Evolutionary conservation across 208 protist genomes (phyloP).

Genomic region (Acanthamoeba healyi): DNA sequence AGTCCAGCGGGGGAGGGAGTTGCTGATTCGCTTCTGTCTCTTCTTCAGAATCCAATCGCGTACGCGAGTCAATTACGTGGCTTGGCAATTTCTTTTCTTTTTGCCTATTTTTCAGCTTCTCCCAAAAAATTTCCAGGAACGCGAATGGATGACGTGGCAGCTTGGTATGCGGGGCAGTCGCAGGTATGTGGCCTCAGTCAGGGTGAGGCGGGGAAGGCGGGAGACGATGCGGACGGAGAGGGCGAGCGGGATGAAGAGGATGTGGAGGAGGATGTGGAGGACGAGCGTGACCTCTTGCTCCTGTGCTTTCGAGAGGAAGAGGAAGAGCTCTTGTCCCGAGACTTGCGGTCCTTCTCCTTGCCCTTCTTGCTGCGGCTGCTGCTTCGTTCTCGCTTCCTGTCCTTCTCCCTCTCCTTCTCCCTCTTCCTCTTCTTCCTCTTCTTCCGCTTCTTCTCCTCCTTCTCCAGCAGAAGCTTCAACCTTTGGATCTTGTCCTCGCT

Average conservation of each 20-base stretch:
- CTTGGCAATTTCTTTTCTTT: background rate
- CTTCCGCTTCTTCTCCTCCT: conserved; percentile 63
- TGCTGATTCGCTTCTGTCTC: background rate
- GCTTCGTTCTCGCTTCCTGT: background rate
- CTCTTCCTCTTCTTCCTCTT: conserved; percentile 72
- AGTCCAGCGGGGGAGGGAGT: too few relatives aligned
- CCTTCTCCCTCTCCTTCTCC: conserved; percentile 69
- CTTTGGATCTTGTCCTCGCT: conserved; percentile 36
- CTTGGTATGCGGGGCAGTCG: too few relatives aligned
- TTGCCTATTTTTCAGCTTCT: background rate
- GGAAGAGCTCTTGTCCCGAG: background rate
- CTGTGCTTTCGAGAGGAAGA: conserved; percentile 13
- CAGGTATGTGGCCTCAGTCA: background rate
- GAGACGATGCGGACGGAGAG: background rate
- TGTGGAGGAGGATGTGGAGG: background rate
- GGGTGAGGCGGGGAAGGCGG: conserved; percentile 1
- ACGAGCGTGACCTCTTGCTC: background rate
- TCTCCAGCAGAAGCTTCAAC: conserved; percentile 23
- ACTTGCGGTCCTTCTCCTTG: conserved; percentile 38
- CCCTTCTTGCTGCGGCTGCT: conserved; percentile 28
- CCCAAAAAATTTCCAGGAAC: background rate
- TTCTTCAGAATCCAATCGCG: background rate
- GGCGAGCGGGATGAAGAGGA: background rate
- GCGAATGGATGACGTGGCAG: too few relatives aligned
- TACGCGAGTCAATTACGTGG: background rate